phyloP scores from a whole-genome alignment of 352 stramenopile species.

The Phytophthora europaea region DNA sequence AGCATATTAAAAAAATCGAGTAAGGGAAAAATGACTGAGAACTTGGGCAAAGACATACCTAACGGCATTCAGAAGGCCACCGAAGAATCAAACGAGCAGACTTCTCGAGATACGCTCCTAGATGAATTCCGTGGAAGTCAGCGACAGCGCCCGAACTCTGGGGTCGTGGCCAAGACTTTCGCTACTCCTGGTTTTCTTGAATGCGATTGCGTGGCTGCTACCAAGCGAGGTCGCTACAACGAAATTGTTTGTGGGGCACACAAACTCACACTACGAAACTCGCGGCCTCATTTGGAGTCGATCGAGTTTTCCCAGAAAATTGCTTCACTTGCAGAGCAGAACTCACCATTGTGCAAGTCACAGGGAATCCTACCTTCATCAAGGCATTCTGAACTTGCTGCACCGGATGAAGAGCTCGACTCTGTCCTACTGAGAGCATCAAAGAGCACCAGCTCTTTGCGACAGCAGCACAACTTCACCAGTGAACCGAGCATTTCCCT shows the following conservation, averaged over 20 bases:
- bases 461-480: slow-evolving; percentile 42
- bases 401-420: slow-evolving; percentile 26
- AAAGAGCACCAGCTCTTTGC: slow-evolving; percentile 41
- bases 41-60: background rate
- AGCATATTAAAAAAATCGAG: background rate
- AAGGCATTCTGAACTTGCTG: background rate
- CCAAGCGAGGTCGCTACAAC: slow-evolving; percentile 63
- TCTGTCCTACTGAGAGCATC: slow-evolving; percentile 45
- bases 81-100: background rate
- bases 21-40: background rate
- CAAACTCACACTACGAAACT: slow-evolving; percentile 69
- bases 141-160: background rate
- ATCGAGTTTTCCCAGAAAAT: slow-evolving; percentile 40
- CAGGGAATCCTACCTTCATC: slow-evolving; percentile 16
- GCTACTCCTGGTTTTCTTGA: slow-evolving; percentile 40
- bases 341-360: slow-evolving; percentile 22
- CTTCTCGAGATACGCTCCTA: slow-evolving; percentile 23
- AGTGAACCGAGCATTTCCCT: slow-evolving; percentile 34
- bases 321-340: slow-evolving; percentile 16
- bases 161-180: slow-evolving; percentile 24
- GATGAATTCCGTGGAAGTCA: slow-evolving; percentile 31
- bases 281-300: slow-evolving; percentile 49
- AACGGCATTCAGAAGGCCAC: background rate
- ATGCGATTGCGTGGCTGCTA: slow-evolving; percentile 53
- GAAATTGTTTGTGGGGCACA: slow-evolving; percentile 64